Evolutionary conservation across 2,329 filamentous ascomycete species (phyloP).

Genomic region (Sporothrix mexicana): DNA sequence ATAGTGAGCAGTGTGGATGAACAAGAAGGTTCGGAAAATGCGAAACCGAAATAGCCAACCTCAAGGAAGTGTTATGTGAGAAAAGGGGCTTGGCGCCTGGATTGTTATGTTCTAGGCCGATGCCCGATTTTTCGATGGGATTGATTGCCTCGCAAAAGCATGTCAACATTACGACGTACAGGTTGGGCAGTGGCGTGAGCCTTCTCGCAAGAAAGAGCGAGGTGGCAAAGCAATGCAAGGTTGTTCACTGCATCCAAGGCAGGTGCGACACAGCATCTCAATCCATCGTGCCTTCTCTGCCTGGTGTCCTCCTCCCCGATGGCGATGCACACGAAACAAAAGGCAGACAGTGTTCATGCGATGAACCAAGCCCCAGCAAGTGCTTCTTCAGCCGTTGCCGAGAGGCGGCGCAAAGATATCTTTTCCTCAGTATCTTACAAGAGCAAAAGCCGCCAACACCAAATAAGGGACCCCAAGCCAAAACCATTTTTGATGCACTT

Average conservation of each 20-base stretch:
- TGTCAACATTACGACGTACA: background rate
- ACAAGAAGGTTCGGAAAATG: background rate
- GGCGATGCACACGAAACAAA: slow-evolving; percentile 15
- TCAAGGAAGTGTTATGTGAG: background rate
- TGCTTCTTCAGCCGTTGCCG: background rate
- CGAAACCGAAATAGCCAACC: background rate
- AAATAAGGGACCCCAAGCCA: slow-evolving; percentile 19
- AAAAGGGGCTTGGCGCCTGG: slow-evolving; percentile 18
- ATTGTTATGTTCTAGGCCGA: slow-evolving; percentile 1
- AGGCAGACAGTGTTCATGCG: slow-evolving; percentile 12
- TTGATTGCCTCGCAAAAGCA: slow-evolving; percentile 15
- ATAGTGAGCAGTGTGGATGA: background rate
- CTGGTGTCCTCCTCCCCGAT: background rate
- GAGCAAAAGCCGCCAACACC: background rate
- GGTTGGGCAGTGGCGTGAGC: slow-evolving; percentile 17
- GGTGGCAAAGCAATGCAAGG: background rate
- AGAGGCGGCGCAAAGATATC: background rate
- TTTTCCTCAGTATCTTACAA: background rate
- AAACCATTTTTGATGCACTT: slow-evolving; percentile 20
- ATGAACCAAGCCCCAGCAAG: background rate
- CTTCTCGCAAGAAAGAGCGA: slow-evolving; percentile 6
- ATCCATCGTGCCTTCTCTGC: slow-evolving; percentile 1
- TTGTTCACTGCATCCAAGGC: background rate
- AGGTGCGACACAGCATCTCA: background rate
- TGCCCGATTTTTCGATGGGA: slow-evolving; percentile 3